Evolutionary conservation across 2,329 filamentous ascomycete genomes (phyloP).

Genomic region (Phyllosticta paracitricarpa): DNA sequence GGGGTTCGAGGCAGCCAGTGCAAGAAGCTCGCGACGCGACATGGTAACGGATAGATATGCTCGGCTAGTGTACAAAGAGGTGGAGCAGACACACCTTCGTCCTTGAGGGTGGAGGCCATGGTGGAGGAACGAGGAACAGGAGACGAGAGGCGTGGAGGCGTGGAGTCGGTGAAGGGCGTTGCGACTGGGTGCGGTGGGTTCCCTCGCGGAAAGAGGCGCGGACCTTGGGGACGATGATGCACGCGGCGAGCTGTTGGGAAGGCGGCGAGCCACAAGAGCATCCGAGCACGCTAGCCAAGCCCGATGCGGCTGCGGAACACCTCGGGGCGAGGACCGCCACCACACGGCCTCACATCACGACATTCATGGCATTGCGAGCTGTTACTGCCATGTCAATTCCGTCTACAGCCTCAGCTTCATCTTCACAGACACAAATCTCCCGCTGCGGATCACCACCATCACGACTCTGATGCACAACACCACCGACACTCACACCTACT

Average conservation of each 20-base stretch:
- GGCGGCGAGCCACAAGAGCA: neutral
- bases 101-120: slow-evolving; percentile 26
- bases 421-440: neutral
- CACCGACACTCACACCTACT: neutral
- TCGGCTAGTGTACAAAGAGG: neutral
- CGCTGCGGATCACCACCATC: no score
- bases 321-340: neutral
- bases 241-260: neutral
- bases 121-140: neutral
- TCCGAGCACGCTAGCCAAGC: neutral
- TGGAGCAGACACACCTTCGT: slow-evolving; percentile 25
- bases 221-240: neutral
- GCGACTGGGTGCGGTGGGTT: neutral
- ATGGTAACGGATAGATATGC: slow-evolving; percentile 1
- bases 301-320: neutral
- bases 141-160: neutral
- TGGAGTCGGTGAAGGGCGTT: neutral
- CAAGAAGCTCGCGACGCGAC: slow-evolving; percentile 3
- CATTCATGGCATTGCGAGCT: neutral
- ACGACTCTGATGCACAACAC: neutral
- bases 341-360: neutral
- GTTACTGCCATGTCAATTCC: no score
- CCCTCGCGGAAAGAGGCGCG: neutral
- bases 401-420: neutral
- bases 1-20: slow-evolving; percentile 13